phyloP scores from a whole-genome alignment of 208 protist species.

The Leishmania tropica region DNA sequence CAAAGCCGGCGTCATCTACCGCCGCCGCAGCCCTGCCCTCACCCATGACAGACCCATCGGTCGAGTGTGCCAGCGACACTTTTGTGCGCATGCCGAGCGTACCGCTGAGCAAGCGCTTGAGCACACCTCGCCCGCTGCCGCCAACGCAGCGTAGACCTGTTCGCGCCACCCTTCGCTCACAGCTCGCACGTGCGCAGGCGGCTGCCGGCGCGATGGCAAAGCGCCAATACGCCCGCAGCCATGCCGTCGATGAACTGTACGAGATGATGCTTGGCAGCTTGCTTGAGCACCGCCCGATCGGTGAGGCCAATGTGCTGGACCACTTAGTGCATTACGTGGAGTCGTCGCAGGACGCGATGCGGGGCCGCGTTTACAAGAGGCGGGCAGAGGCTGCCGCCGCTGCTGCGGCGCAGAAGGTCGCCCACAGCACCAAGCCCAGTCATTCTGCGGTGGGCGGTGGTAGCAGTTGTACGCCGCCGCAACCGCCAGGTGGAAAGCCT shows the following conservation, averaged over 20 bases:
- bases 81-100: slow-evolving; percentile 34
- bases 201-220: slow-evolving; percentile 5
- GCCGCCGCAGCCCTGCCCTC: background rate
- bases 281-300: slow-evolving; percentile 39
- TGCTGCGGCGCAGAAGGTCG: background rate
- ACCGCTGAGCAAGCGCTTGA: slow-evolving; percentile 23
- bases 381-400: slow-evolving; percentile 9
- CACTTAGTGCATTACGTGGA: slow-evolving; percentile 63
- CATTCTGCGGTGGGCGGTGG: background rate
- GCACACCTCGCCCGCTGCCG: slow-evolving; percentile 16
- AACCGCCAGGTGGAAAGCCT: slow-evolving; percentile 23
- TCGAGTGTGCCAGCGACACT: background rate
- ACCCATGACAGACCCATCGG: background rate
- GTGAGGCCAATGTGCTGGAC: slow-evolving; percentile 53
- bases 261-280: slow-evolving; percentile 62
- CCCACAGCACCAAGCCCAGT: background rate
- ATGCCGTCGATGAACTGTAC: slow-evolving; percentile 68
- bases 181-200: background rate
- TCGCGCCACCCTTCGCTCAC: background rate
- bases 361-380: slow-evolving; percentile 15
- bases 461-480: slow-evolving; percentile 1
- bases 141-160: slow-evolving; percentile 1
- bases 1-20: background rate
- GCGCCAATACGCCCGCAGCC: slow-evolving; percentile 38
- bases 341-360: slow-evolving; percentile 22